Conservation (phyloP, 2,329 filamentous ascomycete genomes). For the Sclerotinia spermophila region DNA sequence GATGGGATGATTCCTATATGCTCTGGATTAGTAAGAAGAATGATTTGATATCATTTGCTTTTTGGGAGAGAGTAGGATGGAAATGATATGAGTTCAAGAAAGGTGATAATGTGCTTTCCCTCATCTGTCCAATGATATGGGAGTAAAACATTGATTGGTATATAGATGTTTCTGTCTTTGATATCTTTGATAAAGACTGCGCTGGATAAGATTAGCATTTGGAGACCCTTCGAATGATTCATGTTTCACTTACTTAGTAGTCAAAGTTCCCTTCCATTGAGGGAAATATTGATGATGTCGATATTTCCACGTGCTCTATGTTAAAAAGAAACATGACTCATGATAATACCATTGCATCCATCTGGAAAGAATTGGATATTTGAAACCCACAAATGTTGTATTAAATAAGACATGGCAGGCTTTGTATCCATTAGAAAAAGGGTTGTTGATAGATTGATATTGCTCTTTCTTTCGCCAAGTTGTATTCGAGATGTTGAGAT, state of each 20-base stretch:
- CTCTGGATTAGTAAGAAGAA: no score
- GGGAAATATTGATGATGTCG: not conserved
- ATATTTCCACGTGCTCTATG: not conserved
- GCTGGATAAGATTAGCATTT: not conserved
- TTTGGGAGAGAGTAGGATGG: not conserved
- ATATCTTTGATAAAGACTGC: not conserved
- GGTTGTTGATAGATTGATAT: not conserved
- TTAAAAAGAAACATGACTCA: not conserved
- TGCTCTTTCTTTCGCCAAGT: not conserved
- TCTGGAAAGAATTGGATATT: not conserved
- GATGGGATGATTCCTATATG: not conserved
- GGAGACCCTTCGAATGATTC: not conserved
- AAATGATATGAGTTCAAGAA: not conserved
- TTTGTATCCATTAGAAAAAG: not conserved
- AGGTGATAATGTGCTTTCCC: not conserved
- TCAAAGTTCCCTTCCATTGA: not conserved
- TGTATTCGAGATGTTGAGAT: not conserved
- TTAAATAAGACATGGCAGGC: not conserved
- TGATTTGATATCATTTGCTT: not conserved
- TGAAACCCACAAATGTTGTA: not conserved
- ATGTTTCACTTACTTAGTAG: not conserved
- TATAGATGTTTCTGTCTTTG: not conserved
- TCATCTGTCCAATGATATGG: not conserved
- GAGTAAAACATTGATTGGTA: not conserved
- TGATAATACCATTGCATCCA: not conserved